Conservation (phyloP, 2,329 filamentous ascomycete genomes). For the Aspergillus japonicus region DNA sequence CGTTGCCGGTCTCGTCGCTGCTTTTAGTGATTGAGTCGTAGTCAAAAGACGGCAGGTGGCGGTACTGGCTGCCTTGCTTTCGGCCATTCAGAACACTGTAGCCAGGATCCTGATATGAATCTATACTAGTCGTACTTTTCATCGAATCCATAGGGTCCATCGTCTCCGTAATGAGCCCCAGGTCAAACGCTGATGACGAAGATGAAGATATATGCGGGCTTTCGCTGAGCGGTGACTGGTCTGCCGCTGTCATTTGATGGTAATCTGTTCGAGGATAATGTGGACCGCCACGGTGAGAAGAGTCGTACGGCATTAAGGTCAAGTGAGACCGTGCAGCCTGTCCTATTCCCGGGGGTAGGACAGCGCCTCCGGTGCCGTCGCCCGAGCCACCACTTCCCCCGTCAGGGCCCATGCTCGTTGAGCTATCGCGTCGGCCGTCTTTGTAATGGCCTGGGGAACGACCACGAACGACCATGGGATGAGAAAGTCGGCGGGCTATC, state of each 20-base stretch:
- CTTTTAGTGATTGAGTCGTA: conserved; percentile 26
- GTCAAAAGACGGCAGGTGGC: conserved; percentile 28
- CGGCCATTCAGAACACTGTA: conserved; percentile 26
- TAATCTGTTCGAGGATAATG: conserved; percentile 37
- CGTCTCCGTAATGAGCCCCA: conserved; percentile 38
- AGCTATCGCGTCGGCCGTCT: conserved; percentile 65
- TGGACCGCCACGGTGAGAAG: conserved; percentile 30
- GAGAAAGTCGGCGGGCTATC: conserved; percentile 69
- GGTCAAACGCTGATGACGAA: conserved; percentile 40
- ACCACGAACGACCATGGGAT: conserved; percentile 83
- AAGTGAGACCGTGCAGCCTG: conserved; percentile 32
- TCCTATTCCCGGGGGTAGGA: conserved; percentile 33
- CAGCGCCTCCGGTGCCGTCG: conserved; percentile 30
- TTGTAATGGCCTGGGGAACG: conserved; percentile 80
- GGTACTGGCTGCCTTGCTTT: conserved; percentile 26
- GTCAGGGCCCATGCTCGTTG: conserved; percentile 68
- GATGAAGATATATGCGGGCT: conserved; percentile 42
- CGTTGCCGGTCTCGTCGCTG: conserved; percentile 24
- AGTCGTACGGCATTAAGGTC: conserved; percentile 37
- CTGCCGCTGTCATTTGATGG: conserved; percentile 35
- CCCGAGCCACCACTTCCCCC: conserved; percentile 54
- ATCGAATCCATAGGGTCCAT: conserved; percentile 42
- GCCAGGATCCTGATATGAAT: conserved; percentile 35
- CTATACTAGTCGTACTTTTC: conserved; percentile 32
- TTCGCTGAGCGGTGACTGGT: conserved; percentile 39